Evolutionary conservation across 495 filamentous ascomycete genomes (phyloP), one percentile per base, ranked within the genome.

Genomic region (Venustampulla echinocandica): DNA sequence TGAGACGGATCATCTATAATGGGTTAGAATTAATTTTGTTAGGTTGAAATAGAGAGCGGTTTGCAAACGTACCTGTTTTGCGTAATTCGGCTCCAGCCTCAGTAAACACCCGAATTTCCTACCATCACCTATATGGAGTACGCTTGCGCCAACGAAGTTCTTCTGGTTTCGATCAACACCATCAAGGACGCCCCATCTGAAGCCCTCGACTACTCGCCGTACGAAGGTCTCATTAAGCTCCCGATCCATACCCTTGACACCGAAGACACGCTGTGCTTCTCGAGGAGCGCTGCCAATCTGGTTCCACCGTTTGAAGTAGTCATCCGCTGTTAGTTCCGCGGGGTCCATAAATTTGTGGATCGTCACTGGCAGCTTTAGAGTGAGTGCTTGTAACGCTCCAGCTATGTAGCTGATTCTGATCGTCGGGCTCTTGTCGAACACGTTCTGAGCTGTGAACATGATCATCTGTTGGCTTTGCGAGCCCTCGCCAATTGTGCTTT

Each of bases 231-330:
- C 68, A 17, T 54, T 75, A 10, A 78, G 59, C 54, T 75, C 71
- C 17, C 69, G 53, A 73, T 76, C 56, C 54, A 63, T 58, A 27
- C 54, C 55, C 49, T 65, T n/a, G 68, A 85, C 62, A 0, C 82
- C 82, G 62, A 97, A 93, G 5, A 96, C 84, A 30, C 75, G 70
- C 62, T 99, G 93, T 0, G 83, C 76, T 60, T 99, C 93, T 10
- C 94, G 73, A 4, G 89, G 85, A 1, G 73, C 73, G 5, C 85
- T 88, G 14, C 93, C 93, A 56, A 99, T 97, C 63, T 99, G 93
- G 64, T 92, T 87, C 93, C 93, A 99, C 17, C 93, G 74, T 70
- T 92, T 96, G 70, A 99, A 99, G 66, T 97, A 99, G 50, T 97
- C 92, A 39, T 96, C 92, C 0, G 80, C 79, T 7, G 74, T 74